Conservation (phyloP, 768 basidiomycete genomes). For the Suillus occidentalis region DNA sequence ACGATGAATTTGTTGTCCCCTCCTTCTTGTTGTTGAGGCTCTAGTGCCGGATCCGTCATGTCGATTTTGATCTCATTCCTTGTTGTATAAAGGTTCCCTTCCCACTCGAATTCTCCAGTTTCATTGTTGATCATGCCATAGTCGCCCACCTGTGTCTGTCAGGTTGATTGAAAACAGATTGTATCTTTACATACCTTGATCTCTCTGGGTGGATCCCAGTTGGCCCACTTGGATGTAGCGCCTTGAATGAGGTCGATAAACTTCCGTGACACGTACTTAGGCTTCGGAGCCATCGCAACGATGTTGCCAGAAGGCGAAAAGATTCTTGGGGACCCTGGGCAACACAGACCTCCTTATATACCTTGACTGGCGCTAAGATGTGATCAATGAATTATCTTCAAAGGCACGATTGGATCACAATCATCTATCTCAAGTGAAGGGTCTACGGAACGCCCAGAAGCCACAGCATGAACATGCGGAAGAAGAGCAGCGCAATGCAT, state of each 20-base stretch:
- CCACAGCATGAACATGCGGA: background rate
- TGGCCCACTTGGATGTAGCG: constrained; percentile 37
- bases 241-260: constrained; percentile 34
- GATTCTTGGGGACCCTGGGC: no score
- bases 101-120: constrained; percentile 22
- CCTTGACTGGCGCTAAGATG: background rate
- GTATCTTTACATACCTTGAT: constrained; percentile 19
- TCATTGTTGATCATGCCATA: constrained; percentile 24
- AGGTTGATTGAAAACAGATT: background rate
- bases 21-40: constrained; percentile 10
- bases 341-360: background rate
- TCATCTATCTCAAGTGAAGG: background rate
- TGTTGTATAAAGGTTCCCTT: constrained; percentile 16
- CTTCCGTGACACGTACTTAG: constrained; percentile 20
- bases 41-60: constrained; percentile 3
- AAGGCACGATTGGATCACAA: background rate
- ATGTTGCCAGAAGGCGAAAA: background rate
- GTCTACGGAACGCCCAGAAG: background rate
- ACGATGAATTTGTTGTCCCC: constrained; percentile 24
- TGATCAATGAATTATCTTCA: background rate
- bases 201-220: constrained; percentile 35
- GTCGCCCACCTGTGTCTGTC: constrained; percentile 25
- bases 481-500: background rate
- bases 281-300: background rate
- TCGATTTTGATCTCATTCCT: background rate